Base-by-base conservation (phyloP, 1,139 yeast species). In the Geotrichum carabidarum region DNA sequence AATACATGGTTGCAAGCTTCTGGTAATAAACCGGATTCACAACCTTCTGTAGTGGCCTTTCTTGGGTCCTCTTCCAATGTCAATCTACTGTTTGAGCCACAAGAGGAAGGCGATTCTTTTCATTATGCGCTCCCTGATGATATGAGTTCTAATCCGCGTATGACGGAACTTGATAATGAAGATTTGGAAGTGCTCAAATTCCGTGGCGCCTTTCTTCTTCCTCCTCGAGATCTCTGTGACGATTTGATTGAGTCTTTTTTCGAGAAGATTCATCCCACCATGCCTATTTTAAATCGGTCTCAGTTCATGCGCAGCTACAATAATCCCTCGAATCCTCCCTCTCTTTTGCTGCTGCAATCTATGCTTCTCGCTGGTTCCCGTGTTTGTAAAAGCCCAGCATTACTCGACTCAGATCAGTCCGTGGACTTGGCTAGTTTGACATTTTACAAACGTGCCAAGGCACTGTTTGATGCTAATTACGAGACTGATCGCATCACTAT, bases 371-470 rank as follows among this genome's bases (percentile, higher is more conserved):
- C 86, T 40, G 94, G 93, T 0, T 78, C 87, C 46, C 76, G 88
- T 56, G 81, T 82, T 12, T 79, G 84, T 42, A 68, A 71, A 15
- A 82, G 82, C 63, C 83, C 84, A 1, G 74, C 78, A 8, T 70
- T 85, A 32, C 71, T 77, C 49, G 90, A 84, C 62, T 68, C 77
- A 7, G 74, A 74, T 53, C 86, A 84, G 8, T 76, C 84, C 34
- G 75, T 79, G 43, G 77, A 79, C 58, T 71, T 80, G 57, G 85
- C 88, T 0, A 76, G 83, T 53, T 73, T 81, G 58, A 80, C 91
- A 0, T 81, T 87, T 60, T 86, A 83, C 71, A 80, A 85, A 64
- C 77, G 95, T 37, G 94, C 93, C 2, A 86, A 85, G 69, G 84
- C 90, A 0, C 70, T 87, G 35, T 86, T 80, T 66, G 94, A 86